Conservation (phyloP, 1,284 basidiomycete genomes). For the Leccinum proximum region DNA sequence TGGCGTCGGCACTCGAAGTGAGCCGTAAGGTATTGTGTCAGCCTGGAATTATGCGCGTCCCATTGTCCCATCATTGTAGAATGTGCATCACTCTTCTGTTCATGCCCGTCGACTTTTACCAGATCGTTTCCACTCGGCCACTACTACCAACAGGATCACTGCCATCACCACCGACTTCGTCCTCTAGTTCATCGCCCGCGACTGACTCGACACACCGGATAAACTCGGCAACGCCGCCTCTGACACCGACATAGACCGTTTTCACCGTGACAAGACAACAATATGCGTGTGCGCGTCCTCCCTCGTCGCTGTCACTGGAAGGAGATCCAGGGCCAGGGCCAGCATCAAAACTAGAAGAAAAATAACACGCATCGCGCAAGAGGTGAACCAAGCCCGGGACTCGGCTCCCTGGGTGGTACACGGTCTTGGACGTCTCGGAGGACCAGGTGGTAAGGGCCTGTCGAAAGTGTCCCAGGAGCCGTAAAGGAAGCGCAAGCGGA, state of each 20-base stretch:
- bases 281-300: slow-evolving; percentile 4
- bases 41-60: slow-evolving; percentile 18
- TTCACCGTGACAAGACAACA: slow-evolving; percentile 84
- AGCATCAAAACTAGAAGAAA: neutral
- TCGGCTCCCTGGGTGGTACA: slow-evolving; percentile 71
- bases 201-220: slow-evolving; percentile 45
- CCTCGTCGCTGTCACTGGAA: neutral
- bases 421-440: slow-evolving; percentile 86
- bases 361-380: slow-evolving; percentile 28
- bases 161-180: neutral
- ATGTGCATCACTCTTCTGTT: slow-evolving; percentile 58
- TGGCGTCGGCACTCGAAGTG: too few relatives aligned
- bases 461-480: slow-evolving; percentile 77
- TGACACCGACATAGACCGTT: slow-evolving; percentile 94
- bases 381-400: slow-evolving; percentile 63
- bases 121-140: slow-evolving; percentile 40
- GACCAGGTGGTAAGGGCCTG: slow-evolving; percentile 60
- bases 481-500: slow-evolving; percentile 75
- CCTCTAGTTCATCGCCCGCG: slow-evolving; percentile 12
- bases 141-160: neutral
- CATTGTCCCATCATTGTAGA: slow-evolving; percentile 39
- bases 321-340: neutral
- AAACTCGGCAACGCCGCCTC: slow-evolving; percentile 85
- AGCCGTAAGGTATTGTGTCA: too few relatives aligned
- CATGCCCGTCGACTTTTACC: slow-evolving; percentile 62